Percentiles rank a stretch among this genome's conserved stretches.
Evolutionary conservation across 2,329 filamentous ascomycete species (phyloP).

Genomic region (Fusarium phyllophilum): DNA sequence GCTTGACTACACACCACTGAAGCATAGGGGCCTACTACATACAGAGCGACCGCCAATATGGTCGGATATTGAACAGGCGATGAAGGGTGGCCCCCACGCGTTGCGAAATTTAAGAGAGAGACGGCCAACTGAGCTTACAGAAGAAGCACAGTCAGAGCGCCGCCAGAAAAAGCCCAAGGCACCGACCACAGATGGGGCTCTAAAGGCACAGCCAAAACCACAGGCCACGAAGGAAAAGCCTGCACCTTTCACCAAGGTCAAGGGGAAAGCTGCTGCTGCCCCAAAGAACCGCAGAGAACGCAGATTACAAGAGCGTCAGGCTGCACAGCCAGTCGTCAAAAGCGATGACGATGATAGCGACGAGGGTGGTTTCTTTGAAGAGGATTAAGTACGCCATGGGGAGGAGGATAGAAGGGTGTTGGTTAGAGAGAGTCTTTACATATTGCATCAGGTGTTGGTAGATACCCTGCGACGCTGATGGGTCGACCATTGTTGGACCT

Average conservation of each 20-base stretch:
- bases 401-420: neutral
- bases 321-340: constrained; percentile 45
- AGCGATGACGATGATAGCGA: constrained; percentile 61
- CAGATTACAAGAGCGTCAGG: constrained; percentile 50
- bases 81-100: constrained; percentile 63
- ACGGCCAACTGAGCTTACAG: constrained; percentile 39
- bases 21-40: constrained; percentile 57
- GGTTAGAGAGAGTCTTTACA: constrained; percentile 17
- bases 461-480: constrained; percentile 27
- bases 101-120: constrained; percentile 68
- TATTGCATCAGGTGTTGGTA: constrained; percentile 31
- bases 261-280: constrained; percentile 41
- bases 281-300: constrained; percentile 51
- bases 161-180: constrained; percentile 29
- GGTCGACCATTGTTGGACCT: constrained; percentile 22
- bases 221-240: constrained; percentile 28
- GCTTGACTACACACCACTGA: constrained; percentile 46
- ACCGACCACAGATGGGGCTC: constrained; percentile 32
- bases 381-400: constrained; percentile 5
- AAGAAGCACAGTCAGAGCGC: constrained; percentile 20
- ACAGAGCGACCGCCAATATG: constrained; percentile 70
- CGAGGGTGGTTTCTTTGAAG: constrained; percentile 69
- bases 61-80: constrained; percentile 71
- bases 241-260: constrained; percentile 25
- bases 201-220: constrained; percentile 35